A percentile compares a stretch with the other conserved stretches of the same genome.
Evolutionary conservation across 441 rosid genomes (phyloP).

Genomic region (Hura crepitans): DNA sequence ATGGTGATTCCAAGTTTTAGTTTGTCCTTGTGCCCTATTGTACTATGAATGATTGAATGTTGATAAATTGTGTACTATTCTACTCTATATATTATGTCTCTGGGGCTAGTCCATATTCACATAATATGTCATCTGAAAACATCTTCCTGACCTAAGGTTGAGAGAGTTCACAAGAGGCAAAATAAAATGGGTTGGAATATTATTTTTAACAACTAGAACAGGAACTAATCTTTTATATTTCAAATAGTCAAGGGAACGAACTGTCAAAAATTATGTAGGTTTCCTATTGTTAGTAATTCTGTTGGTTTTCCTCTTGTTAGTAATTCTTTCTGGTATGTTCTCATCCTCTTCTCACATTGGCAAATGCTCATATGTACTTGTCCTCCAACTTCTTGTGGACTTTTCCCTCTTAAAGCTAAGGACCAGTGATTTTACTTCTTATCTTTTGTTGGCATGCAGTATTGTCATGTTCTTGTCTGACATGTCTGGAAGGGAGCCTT

Average conservation of each 20-base stretch:
- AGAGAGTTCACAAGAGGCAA: neutral
- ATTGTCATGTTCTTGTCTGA: constrained; percentile 81
- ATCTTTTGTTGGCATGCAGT: constrained; percentile 57
- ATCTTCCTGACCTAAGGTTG: neutral
- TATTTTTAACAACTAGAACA: neutral
- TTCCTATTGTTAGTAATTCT: no score
- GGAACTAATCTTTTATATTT: neutral
- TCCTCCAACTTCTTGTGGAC: constrained; percentile 1
- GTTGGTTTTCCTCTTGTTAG: neutral
- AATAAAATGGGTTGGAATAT: neutral
- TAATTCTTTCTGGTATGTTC: neutral
- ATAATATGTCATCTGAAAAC: neutral
- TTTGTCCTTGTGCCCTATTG: neutral
- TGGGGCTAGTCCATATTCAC: neutral
- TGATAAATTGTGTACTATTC: no score
- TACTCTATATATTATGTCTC: no score
- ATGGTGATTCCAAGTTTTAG: neutral
- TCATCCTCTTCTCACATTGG: neutral
- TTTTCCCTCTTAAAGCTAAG: neutral
- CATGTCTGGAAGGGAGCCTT: constrained; percentile 87
- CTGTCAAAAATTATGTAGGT: no score
- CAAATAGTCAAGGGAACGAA: neutral
- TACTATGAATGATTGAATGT: neutral
- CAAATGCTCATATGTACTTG: constrained; percentile 4
- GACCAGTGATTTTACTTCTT: constrained; percentile 13